These are phyloP conservation scores for Ustilago nuda DNA, from an alignment of 1,284 basidiomycete species.

Conservation along the genomic window DNA sequence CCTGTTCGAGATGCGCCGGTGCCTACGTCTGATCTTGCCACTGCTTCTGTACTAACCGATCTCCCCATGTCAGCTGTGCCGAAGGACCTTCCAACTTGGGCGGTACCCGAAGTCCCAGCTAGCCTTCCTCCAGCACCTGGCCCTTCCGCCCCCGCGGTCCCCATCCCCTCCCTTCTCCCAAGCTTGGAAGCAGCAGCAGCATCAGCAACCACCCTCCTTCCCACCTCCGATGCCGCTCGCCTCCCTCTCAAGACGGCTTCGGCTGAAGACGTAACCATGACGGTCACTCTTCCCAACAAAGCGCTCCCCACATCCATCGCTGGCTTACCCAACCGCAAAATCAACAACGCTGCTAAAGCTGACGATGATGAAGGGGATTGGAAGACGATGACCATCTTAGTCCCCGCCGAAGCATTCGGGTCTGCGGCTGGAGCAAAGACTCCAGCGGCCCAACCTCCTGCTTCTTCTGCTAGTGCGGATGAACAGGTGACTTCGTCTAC, in stretches of 20 bases:
- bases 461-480: conserved; percentile 10
- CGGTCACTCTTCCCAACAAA: conserved; percentile 35
- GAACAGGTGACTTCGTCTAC: conserved; percentile 6
- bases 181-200: conserved; percentile 28
- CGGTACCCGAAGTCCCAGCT: not conserved
- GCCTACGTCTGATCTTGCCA: not conserved
- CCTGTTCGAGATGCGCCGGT: too few relatives aligned
- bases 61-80: not conserved
- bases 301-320: conserved; percentile 25
- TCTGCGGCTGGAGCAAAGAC: conserved; percentile 15
- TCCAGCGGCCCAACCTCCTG: conserved; percentile 14
- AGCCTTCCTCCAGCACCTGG: conserved; percentile 3
- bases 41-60: conserved; percentile 14
- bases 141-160: conserved; percentile 3
- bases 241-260: not conserved
- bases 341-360: conserved; percentile 2
- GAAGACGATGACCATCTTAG: conserved; percentile 51
- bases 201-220: conserved; percentile 21
- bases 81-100: not conserved
- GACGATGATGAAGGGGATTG: conserved; percentile 21
- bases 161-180: conserved; percentile 7
- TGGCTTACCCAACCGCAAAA: conserved; percentile 17
- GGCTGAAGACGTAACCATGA: conserved; percentile 34
- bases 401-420: conserved; percentile 39
- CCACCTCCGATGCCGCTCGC: conserved; percentile 15